phyloP scores from a whole-genome alignment of 139 green algal species.

The Haematococcus sp. region DNA sequence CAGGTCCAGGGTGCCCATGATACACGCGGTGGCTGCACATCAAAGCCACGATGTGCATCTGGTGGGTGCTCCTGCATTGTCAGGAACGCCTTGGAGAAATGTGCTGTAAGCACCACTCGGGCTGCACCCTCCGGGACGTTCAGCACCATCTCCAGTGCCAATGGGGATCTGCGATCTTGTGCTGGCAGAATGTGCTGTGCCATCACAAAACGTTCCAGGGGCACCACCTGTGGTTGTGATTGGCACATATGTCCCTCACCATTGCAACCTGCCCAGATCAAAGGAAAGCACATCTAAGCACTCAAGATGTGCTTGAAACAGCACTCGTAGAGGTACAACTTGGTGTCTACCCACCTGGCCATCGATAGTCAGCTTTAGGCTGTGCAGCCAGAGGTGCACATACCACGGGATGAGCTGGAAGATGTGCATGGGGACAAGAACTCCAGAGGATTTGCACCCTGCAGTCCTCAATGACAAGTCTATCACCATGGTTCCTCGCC shows the following conservation, averaged over 20 bases:
- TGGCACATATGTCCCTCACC: background rate
- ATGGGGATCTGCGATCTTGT: constrained; percentile 39
- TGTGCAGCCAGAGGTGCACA: constrained; percentile 44
- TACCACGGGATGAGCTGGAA: constrained; percentile 80
- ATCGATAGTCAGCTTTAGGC: constrained; percentile 66
- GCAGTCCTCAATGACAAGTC: no score
- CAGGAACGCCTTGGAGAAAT: constrained; percentile 72
- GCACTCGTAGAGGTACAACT: no score
- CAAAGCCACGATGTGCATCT: constrained; percentile 80
- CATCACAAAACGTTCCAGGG: constrained; percentile 11
- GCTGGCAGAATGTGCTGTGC: constrained; percentile 35
- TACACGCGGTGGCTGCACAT: constrained; percentile 58
- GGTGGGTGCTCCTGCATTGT: constrained; percentile 67
- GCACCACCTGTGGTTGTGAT: constrained; percentile 11
- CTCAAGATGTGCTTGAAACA: no score
- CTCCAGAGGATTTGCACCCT: no score
- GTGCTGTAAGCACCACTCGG: constrained; percentile 1
- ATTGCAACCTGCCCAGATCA: background rate
- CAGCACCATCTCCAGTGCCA: constrained; percentile 61
- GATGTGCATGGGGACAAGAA: constrained; percentile 17
- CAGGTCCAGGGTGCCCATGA: background rate
- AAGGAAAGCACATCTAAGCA: background rate
- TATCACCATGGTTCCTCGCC: no score
- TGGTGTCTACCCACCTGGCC: no score
- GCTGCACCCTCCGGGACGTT: constrained; percentile 21